Conservation (phyloP, 805 yeast species). For the Wickerhamiella shivajii region DNA sequence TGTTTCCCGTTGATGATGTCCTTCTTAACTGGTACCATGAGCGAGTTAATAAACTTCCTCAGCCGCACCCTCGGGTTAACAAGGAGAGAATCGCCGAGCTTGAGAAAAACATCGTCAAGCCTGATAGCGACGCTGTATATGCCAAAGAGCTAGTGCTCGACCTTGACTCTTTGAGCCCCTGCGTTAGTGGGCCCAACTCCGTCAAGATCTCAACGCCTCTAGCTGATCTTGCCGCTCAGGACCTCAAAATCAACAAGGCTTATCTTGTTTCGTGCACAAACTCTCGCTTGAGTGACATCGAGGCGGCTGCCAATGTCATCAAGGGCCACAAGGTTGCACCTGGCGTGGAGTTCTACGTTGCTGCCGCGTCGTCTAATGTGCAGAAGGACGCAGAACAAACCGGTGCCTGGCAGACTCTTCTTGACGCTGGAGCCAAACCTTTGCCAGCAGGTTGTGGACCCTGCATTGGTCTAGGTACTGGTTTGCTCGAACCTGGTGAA, state of each 20-base stretch:
- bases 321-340: slow-evolving; percentile 70
- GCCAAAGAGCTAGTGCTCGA: slow-evolving; percentile 82
- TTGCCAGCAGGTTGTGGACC: slow-evolving; percentile 99
- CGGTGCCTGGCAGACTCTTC: slow-evolving; percentile 84
- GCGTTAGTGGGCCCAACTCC: slow-evolving; percentile 92
- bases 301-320: slow-evolving; percentile 86
- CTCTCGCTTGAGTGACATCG: slow-evolving; percentile 80
- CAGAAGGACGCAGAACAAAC: slow-evolving; percentile 79
- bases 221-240: slow-evolving; percentile 52
- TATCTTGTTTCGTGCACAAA: slow-evolving; percentile 97
- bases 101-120: slow-evolving; percentile 29
- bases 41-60: slow-evolving; percentile 42
- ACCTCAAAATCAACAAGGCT: slow-evolving; percentile 79
- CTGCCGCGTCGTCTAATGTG: slow-evolving; percentile 91
- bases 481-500: slow-evolving; percentile 86
- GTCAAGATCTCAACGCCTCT: slow-evolving; percentile 81
- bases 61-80: slow-evolving; percentile 76
- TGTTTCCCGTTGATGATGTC: slow-evolving; percentile 87
- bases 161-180: slow-evolving; percentile 66
- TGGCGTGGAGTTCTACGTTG: slow-evolving; percentile 89
- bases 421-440: slow-evolving; percentile 88
- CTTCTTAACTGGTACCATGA: slow-evolving; percentile 64
- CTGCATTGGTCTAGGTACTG: slow-evolving; percentile 94
- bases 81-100: slow-evolving; percentile 40
- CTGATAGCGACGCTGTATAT: slow-evolving; percentile 71